Evolutionary conservation across 2,329 filamentous ascomycete species (phyloP), one percentile per base, ranked within the genome.

Genomic region (Dothideomycetidae sp.): DNA sequence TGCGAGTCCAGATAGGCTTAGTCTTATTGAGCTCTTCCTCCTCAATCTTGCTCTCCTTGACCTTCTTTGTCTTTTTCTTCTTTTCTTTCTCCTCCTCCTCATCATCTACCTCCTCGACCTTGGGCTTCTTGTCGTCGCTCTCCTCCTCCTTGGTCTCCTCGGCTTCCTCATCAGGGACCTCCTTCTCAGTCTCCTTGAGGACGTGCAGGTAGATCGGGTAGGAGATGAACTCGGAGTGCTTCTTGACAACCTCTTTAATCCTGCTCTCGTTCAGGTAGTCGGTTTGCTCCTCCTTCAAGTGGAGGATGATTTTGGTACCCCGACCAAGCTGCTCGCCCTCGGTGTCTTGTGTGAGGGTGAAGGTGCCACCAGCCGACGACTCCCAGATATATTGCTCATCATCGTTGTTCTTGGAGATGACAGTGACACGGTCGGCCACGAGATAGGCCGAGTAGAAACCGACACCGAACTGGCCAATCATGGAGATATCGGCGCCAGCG

Each of bases 371-470:
- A 46, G 90, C 90, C 58, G 76, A 81, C 32, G 90, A 98, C 75
- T 96, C 85, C 90, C 90, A 98, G 66, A 94, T 70, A 76, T 98
- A 98, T 73, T 98, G 90, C 75, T 98, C 90, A 58, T 98, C 90
- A 67, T 98, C 90, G 62, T 98, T 98, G 82, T 94, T 73, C 78
- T 96, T 98, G 57, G 90, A 96, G 64, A 93, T 59, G 61, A 98
- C 86, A 51, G 78, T 85, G 54, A 98, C 90, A 55, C 77, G 78
- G 74, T 98, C 90, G 62, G 90, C 90, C 53, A 98, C 90, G 43
- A 98, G 85, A 76, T 98, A 98, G 59, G 90, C 90, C 46, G 90
- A 96, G 79, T 98, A 98, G 83, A 98, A 98, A 81, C 90, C 90
- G 56, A 98, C 90, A 92, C 90, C 90, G 65, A 98, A 98, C 71